A percentile compares a stretch with the other conserved stretches of the same genome.
Evolutionary conservation across 192 early-diverging fungal species (phyloP).

Genomic region (Coemansia guatemalensis): DNA sequence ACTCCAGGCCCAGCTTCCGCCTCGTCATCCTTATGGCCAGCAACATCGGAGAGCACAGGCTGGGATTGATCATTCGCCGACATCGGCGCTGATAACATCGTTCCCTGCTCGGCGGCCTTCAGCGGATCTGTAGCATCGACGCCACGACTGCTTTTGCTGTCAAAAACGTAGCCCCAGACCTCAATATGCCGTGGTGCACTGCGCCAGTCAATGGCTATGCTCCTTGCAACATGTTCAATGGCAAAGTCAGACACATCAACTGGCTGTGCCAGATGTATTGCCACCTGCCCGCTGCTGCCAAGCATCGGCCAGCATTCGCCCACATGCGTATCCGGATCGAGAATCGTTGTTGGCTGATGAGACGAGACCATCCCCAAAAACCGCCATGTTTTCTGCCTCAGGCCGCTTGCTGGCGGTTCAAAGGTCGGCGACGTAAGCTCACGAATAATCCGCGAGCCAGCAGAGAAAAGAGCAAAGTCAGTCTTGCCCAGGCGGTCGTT

Average conservation of each 20-base stretch:
- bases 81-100: too few relatives aligned
- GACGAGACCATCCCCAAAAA: slow-evolving; percentile 37
- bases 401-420: slow-evolving; percentile 33
- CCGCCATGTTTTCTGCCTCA: slow-evolving; percentile 21
- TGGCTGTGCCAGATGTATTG: slow-evolving; percentile 58
- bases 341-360: slow-evolving; percentile 39
- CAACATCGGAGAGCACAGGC: too few relatives aligned
- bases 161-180: slow-evolving; percentile 60
- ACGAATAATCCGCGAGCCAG: slow-evolving; percentile 64
- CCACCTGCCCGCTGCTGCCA: slow-evolving; percentile 62
- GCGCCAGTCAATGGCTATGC: slow-evolving; percentile 57
- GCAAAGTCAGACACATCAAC: slow-evolving; percentile 63
- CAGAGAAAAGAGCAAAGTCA: slow-evolving; percentile 68
- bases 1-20: too few relatives aligned
- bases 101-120: neutral
- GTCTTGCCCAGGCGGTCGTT: slow-evolving; percentile 59
- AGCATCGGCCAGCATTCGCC: slow-evolving; percentile 79
- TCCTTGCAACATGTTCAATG: slow-evolving; percentile 66
- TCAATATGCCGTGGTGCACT: slow-evolving; percentile 67
- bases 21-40: too few relatives aligned
- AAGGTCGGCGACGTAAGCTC: slow-evolving; percentile 62
- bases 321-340: slow-evolving; percentile 55
- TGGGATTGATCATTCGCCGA: too few relatives aligned
- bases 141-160: neutral
- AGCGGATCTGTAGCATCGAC: neutral